Base-by-base conservation (phyloP, 2,329 filamentous ascomycete species). In the Nigrograna mackinnonii region DNA sequence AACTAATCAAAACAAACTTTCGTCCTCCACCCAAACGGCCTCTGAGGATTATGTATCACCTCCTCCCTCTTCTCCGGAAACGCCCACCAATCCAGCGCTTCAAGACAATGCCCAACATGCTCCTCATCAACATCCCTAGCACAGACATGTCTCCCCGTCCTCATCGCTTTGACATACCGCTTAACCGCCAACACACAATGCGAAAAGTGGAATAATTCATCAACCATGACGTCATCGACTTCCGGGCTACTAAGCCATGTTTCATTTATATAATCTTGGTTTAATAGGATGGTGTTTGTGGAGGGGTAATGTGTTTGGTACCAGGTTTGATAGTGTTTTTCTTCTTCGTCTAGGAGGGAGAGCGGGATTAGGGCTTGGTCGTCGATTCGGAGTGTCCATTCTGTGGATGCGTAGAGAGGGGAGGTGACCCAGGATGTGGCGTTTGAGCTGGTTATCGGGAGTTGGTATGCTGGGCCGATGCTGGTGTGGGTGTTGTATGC, bases 371-470 rank as follows among this genome's bases (percentile, higher is more conserved):
- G 21, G 31, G 49, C 49, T 46, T 52, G 49, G 17, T 52, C 49
- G 35, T 52, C 49, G 32, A 52, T 47, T n/a, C 49, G 46, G 21
- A 52, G 36, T 9, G 41, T 30, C 49, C 49, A 52, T 22, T 47
- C 24, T 6, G 13, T 19, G 9, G 24, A 12, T 6, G 18, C n/a
- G 22, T 39, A 28, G 22, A 22, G 6, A 22, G 18, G 12, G 4
- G 22, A 22, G 4, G 37, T 12, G 14, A 11, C 19, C 24, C 26
- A 39, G 4, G 12, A 6, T 9, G 46, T 37, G 11, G 40, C 46
- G 20, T 49, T 49, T 7, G 35, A n/a, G 3, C 28, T 28, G 12
- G 19, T 34, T 4, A 49, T 20, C 4, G 30, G 18, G n/a, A 46
- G 36, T 36, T 49, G 43, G 26, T 43, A 49, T 28, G 35, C 38